These are phyloP conservation scores for Colletotrichum cereale DNA, from an alignment of 2,329 filamentous ascomycete species.

Conservation along the genomic window DNA sequence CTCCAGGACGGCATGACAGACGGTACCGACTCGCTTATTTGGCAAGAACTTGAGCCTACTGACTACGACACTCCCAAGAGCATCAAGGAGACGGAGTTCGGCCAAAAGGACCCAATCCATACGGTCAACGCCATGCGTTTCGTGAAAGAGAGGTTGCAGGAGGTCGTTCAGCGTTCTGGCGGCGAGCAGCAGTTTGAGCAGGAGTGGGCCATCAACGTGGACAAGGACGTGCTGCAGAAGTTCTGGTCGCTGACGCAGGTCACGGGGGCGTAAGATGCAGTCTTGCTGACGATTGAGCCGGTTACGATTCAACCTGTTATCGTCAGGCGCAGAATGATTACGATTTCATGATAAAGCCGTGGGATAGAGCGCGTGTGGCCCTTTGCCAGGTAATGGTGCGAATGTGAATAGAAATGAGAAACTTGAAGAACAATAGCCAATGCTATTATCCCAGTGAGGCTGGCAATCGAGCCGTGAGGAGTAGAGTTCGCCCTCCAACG, in stretches of 20 bases:
- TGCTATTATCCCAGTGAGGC: neutral
- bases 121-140: slow-evolving; percentile 74
- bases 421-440: neutral
- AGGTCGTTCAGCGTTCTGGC: slow-evolving; percentile 70
- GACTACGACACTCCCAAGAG: slow-evolving; percentile 71
- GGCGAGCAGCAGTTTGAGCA: slow-evolving; percentile 76
- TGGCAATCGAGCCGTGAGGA: neutral
- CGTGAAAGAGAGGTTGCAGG: slow-evolving; percentile 71
- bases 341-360: slow-evolving; percentile 29
- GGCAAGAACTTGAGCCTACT: slow-evolving; percentile 54
- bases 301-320: neutral
- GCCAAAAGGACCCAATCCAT: slow-evolving; percentile 75
- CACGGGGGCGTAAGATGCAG: slow-evolving; percentile 6
- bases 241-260: slow-evolving; percentile 57
- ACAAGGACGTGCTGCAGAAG: slow-evolving; percentile 76
- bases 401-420: slow-evolving; percentile 7
- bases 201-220: slow-evolving; percentile 80
- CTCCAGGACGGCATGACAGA: slow-evolving; percentile 71
- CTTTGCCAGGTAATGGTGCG: neutral
- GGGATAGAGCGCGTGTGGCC: slow-evolving; percentile 15
- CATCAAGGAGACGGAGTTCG: slow-evolving; percentile 64
- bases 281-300: neutral
- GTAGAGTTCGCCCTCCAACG: neutral
- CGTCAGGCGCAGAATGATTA: slow-evolving; percentile 16
- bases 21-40: slow-evolving; percentile 65